Base-by-base conservation (phyloP, 495 filamentous ascomycete species). In the Cryomyces minteri region DNA sequence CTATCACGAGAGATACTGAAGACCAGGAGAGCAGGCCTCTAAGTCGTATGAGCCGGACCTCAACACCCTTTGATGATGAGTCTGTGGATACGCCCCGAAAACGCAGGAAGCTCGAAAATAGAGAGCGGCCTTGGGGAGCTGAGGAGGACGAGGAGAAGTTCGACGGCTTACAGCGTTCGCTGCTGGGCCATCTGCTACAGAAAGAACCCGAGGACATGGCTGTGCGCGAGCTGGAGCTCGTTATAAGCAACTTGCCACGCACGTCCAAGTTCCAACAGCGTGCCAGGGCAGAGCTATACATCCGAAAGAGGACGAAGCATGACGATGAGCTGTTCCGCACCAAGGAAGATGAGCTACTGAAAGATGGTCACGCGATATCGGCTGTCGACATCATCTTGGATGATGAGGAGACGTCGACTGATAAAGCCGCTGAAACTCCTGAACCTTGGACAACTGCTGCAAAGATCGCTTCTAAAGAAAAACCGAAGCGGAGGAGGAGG, bases 21-120 rank as follows among this genome's bases (percentile, higher is more conserved):
- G 85, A 90, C 46, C 74, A 76, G 41, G 86, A 88, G 40, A 92
- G 85, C 46, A 69, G 84, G 12, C 79, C 85, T 11, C 65, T 77
- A 9, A 94, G 86, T 57, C 79, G 81, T 8, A 75, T 83, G 68
- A 82, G 77, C 52, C 74, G 76, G 31, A 74, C 70, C 33, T 73
- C 77, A 31, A 78, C 79, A 25, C 76, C 70, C 14, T 81, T 85
- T 49, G 65, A 69, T 34, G 76, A 84, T 31, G 79, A 64, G 10
- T 63, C 62, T 25, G 53, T 53, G 31, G 44, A 52, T 29, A 51
- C 51, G 44, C 48, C 55, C 32, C 44, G 57, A 32, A 66, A 65
- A 44, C 55, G 62, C 9, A 50, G 62, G 34, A 60, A 59, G 46
- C 34, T 60, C 10, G 43, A 37, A 4, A 45, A 50, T 12, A 39